phyloP scores from a whole-genome alignment of 1,284 basidiomycete species.

The Ganoderma boninense region DNA sequence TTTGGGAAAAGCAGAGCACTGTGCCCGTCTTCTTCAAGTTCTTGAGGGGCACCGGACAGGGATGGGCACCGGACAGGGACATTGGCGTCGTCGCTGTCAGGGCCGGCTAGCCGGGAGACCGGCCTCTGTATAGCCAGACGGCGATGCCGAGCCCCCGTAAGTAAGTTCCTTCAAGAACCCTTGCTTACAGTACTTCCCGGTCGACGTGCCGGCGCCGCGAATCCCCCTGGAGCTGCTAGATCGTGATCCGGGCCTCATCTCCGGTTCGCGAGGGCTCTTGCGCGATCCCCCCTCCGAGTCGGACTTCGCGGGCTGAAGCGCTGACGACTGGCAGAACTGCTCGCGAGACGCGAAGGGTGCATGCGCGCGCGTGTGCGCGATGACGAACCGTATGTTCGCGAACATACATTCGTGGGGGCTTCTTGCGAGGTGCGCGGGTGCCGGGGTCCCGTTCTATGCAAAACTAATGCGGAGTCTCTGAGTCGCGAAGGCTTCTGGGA shows the following conservation, averaged over 20 bases:
- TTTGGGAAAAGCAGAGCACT: not conserved
- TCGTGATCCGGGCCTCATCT: slow-evolving; percentile 2
- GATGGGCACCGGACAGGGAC: too few relatives aligned
- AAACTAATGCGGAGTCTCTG: too few relatives aligned
- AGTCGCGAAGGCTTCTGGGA: not conserved
- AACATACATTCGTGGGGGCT: not conserved
- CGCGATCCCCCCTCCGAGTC: not conserved
- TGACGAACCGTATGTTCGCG: not conserved
- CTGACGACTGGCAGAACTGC: too few relatives aligned
- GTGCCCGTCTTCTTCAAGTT: not conserved
- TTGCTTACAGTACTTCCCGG: not conserved
- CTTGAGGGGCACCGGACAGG: too few relatives aligned
- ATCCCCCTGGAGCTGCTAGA: not conserved
- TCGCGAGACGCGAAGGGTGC: too few relatives aligned
- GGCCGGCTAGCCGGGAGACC: not conserved
- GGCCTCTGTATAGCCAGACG: not conserved
- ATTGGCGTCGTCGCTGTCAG: not conserved
- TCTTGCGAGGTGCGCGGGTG: not conserved
- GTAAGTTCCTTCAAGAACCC: not conserved
- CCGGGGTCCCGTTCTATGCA: not conserved
- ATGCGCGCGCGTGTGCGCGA: not conserved
- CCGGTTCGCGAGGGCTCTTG: slow-evolving; percentile 3
- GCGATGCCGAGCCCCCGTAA: slow-evolving; percentile 6
- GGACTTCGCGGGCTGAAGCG: not conserved
- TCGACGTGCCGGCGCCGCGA: not conserved